Conservation (phyloP, 2,329 filamentous ascomycete genomes). For the Exophiala phaeomuriformis region DNA sequence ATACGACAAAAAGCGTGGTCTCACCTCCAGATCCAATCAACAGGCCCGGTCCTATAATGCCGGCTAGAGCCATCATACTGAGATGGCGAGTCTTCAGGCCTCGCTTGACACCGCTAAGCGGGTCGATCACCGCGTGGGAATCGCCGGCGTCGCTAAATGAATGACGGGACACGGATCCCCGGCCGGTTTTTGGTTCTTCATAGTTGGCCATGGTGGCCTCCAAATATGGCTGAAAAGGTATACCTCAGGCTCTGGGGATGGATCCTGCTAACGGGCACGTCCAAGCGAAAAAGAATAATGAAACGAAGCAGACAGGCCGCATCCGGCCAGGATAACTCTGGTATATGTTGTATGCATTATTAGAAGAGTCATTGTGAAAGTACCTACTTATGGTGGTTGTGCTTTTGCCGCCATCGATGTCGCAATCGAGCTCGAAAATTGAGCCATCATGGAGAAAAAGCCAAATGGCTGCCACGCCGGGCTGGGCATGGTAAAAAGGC, state of each 20-base stretch:
- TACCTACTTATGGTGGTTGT: background rate
- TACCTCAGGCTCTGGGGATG: background rate
- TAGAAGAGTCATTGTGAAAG: background rate
- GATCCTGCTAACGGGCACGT: background rate
- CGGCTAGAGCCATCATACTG: conserved; percentile 56
- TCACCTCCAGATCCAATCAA: conserved; percentile 22
- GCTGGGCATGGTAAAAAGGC: background rate
- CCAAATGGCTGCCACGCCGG: background rate
- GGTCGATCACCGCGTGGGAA: conserved; percentile 10
- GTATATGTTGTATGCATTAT: background rate
- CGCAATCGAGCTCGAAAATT: background rate
- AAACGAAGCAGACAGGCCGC: no score
- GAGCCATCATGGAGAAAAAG: background rate
- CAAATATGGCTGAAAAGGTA: background rate
- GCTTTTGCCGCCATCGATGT: background rate
- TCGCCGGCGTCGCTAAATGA: conserved; percentile 3
- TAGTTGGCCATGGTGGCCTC: background rate
- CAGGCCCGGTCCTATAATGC: conserved; percentile 32
- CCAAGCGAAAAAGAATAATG: no score
- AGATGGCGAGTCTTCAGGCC: conserved; percentile 47
- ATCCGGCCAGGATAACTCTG: no score
- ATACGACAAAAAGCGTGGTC: background rate
- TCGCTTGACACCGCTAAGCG: conserved; percentile 18
- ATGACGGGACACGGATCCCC: background rate
- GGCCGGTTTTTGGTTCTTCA: background rate